phyloP scores from a whole-genome alignment of 306 rosid species.

The Vigna reflexopilosa region DNA sequence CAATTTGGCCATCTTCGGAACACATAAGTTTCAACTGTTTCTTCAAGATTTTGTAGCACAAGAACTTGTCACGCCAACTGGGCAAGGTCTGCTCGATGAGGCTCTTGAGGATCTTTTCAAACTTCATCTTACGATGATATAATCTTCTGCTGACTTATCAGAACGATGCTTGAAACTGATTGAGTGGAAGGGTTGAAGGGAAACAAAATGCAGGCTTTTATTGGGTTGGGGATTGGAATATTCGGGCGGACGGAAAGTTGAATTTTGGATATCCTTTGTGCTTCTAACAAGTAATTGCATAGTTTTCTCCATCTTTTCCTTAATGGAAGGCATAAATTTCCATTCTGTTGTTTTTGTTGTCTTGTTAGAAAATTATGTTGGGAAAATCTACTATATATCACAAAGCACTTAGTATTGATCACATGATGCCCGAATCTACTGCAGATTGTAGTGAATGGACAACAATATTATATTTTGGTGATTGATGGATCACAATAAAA shows the following conservation, averaged over 20 bases:
- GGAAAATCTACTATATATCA: neutral
- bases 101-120: slow-evolving; percentile 69
- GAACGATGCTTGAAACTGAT: neutral
- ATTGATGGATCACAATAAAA: neutral
- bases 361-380: slow-evolving; percentile 1
- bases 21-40: slow-evolving; percentile 73
- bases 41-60: slow-evolving; percentile 83
- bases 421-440: slow-evolving; percentile 1
- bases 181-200: neutral
- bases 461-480: neutral
- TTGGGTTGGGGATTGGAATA: neutral
- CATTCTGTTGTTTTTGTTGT: neutral
- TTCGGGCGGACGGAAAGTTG: slow-evolving; percentile 9
- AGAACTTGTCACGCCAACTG: slow-evolving; percentile 83
- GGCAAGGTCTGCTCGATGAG: slow-evolving; percentile 81
- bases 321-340: neutral
- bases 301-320: neutral
- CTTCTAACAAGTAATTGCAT: neutral
- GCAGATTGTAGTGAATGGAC: neutral
- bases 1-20: slow-evolving; percentile 52
- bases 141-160: neutral
- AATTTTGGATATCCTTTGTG: neutral
- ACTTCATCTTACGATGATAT: slow-evolving; percentile 61
- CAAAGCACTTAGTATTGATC: neutral
- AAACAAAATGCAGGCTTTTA: neutral